Base-by-base conservation (phyloP, 2,329 filamentous ascomycete species). In the Fusarium sp. region DNA sequence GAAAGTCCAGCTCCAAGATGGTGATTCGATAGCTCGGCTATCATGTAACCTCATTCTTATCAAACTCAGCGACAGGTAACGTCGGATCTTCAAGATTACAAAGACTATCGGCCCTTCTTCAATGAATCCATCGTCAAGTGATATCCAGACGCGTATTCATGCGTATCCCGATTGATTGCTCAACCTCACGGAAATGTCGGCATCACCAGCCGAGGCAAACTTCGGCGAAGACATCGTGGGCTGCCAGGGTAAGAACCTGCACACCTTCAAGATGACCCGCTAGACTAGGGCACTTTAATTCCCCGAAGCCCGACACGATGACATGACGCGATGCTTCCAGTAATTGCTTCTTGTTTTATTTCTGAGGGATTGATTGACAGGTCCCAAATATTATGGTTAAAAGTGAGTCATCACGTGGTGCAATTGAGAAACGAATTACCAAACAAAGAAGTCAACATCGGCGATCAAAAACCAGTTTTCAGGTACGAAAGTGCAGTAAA, bases 391-490 rank as follows among this genome's bases (percentile, higher is more conserved):
- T 49, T 12, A 5, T n/a, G 14, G 28, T 50, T 12, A 39, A 37
- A 28, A 21, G 9, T 10, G 4, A 14, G 2, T 23, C 21, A 28
- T 16, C 54, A 60, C 46, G 54, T 65, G 62, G 16, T 23, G 10
- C 19, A 25, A 21, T 12, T 6, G 18, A 23, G 13, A n/a, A 6
- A n/a, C 13, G 16, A 19, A 41, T 9, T 9, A 16, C 10, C 12
- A n/a, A 30, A 41, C n/a, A n/a, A 16, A 31, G 39, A 11, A 7
- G 16, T 4, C n/a, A 34, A 52, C 3, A n/a, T n/a, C 7, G 26
- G 10, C 6, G 8, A 26, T 12, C 18, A 14, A 64, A 65, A 63
- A 56, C 61, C 60, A 42, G 53, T 65, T 65, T 65, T 37, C 10
- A n/a, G 18, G 18, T 12, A 37, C 37, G 7, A 14, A 21, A 30